Conservation (phyloP, 495 filamentous ascomycete genomes). For the Sabuloglossum arenarium region DNA sequence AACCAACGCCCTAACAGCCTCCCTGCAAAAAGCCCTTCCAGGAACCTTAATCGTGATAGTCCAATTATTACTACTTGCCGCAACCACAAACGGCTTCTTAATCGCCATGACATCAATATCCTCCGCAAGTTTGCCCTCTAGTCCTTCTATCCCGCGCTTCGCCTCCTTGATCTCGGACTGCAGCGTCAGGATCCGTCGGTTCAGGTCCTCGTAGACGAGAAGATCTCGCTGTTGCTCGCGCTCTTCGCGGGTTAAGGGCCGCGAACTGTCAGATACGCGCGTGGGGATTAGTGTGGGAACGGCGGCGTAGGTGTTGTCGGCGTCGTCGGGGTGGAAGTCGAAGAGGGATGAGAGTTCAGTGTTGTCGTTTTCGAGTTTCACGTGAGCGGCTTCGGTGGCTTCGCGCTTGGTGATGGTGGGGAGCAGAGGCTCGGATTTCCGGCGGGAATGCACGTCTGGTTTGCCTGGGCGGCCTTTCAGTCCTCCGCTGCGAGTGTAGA, state of each 20-base stretch:
- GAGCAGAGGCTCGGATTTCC: neutral
- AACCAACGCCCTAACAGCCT: neutral
- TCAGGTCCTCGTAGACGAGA: constrained; percentile 33
- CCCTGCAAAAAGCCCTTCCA: neutral
- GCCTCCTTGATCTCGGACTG: constrained; percentile 42
- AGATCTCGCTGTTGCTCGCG: constrained; percentile 18
- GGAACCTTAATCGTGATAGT: neutral
- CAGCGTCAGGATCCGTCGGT: constrained; percentile 34
- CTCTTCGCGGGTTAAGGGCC: constrained; percentile 1
- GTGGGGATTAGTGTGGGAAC: neutral
- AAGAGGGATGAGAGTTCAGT: constrained; percentile 34
- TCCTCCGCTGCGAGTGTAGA: neutral
- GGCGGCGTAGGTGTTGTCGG: neutral
- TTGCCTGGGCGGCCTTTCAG: neutral
- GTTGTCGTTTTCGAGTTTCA: neutral
- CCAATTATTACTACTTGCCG: neutral
- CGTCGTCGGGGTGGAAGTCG: constrained; percentile 30
- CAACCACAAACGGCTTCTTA: neutral
- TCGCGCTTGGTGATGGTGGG: constrained; percentile 15
- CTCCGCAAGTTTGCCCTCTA: constrained; percentile 33
- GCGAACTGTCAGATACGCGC: neutral
- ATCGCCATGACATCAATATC: neutral
- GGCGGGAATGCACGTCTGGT: neutral
- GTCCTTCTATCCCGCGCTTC: constrained; percentile 39
- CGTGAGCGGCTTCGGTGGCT: neutral